phyloP scores from a whole-genome alignment of 306 rosid genomes.

The Canavalia ensiformis region DNA sequence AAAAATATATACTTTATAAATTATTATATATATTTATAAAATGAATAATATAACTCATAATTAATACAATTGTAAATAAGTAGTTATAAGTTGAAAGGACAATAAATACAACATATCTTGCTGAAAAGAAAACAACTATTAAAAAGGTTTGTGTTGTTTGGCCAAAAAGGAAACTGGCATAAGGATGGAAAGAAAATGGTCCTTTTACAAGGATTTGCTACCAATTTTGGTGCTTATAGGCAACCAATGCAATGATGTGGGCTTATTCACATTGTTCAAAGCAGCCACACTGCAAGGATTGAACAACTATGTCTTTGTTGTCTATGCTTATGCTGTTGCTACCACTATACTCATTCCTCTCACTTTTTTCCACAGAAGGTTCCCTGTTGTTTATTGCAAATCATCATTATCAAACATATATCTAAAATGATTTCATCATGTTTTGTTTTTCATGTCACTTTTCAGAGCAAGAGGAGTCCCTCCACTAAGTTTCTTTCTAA shows the following conservation, averaged over 20 bases:
- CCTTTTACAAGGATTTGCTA: constrained; percentile 56
- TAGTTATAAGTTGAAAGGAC: no score
- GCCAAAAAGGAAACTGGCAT: not conserved
- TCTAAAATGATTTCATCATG: not conserved
- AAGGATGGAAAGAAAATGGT: constrained; percentile 50
- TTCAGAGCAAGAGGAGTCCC: constrained; percentile 77
- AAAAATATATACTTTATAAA: no score
- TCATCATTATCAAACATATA: not conserved
- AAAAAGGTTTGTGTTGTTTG: not conserved
- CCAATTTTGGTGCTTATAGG: constrained; percentile 69
- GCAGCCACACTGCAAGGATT: constrained; percentile 80
- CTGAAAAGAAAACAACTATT: no score
- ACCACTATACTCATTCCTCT: constrained; percentile 74
- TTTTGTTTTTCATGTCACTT: constrained; percentile 24
- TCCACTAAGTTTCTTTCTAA: constrained; percentile 70
- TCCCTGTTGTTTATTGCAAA: not conserved
- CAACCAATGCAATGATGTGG: constrained; percentile 72
- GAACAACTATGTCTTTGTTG: constrained; percentile 88
- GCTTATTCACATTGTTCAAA: constrained; percentile 80
- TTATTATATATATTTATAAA: no score
- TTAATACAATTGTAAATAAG: no score
- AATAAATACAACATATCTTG: no score
- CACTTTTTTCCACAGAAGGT: constrained; percentile 65
- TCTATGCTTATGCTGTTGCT: constrained; percentile 80
- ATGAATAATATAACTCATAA: no score